Percentiles rank a stretch among this genome's conserved stretches.
phyloP scores from a whole-genome alignment of 2,329 filamentous ascomycete species.

The Aureobasidium lini region DNA sequence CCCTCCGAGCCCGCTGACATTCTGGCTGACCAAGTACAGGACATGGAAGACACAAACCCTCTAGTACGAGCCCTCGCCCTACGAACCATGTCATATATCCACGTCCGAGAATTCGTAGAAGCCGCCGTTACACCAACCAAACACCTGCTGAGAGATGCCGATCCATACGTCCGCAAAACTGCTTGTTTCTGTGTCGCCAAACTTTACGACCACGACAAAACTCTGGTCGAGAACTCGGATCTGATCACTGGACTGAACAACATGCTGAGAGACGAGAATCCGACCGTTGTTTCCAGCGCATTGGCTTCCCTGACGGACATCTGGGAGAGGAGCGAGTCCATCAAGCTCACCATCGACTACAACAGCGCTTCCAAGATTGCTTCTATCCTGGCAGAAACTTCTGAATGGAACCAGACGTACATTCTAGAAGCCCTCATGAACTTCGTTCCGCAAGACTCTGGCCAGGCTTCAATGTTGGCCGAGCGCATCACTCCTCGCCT shows the following conservation, averaged over 20 bases:
- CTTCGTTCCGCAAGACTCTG: slow-evolving; percentile 86
- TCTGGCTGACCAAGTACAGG: slow-evolving; percentile 42
- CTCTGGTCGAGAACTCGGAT: slow-evolving; percentile 82
- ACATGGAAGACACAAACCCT: slow-evolving; percentile 89
- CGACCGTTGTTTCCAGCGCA: slow-evolving; percentile 92
- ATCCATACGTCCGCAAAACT: slow-evolving; percentile 96
- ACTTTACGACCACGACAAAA: slow-evolving; percentile 90
- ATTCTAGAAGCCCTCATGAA: slow-evolving; percentile 97
- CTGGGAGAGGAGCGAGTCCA: slow-evolving; percentile 94
- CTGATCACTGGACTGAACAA: slow-evolving; percentile 86
- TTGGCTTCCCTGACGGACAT: slow-evolving; percentile 91
- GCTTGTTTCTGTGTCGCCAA: slow-evolving; percentile 95
- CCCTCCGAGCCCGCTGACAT: not conserved
- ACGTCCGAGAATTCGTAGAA: slow-evolving; percentile 92
- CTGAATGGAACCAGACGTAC: slow-evolving; percentile 98
- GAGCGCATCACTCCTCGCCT: slow-evolving; percentile 92
- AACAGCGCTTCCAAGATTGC: slow-evolving; percentile 97
- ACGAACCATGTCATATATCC: slow-evolving; percentile 94
- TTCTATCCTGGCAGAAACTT: slow-evolving; percentile 91
- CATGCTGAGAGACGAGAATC: slow-evolving; percentile 90
- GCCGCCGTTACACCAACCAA: slow-evolving; percentile 80
- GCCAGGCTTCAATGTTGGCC: slow-evolving; percentile 80
- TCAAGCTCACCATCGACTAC: slow-evolving; percentile 97
- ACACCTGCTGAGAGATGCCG: slow-evolving; percentile 70
- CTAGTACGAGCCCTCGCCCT: slow-evolving; percentile 86